Evolutionary conservation across 179 eudicot genomes (phyloP), one percentile per base, ranked within the genome.

Genomic region (Spergularia azorica): DNA sequence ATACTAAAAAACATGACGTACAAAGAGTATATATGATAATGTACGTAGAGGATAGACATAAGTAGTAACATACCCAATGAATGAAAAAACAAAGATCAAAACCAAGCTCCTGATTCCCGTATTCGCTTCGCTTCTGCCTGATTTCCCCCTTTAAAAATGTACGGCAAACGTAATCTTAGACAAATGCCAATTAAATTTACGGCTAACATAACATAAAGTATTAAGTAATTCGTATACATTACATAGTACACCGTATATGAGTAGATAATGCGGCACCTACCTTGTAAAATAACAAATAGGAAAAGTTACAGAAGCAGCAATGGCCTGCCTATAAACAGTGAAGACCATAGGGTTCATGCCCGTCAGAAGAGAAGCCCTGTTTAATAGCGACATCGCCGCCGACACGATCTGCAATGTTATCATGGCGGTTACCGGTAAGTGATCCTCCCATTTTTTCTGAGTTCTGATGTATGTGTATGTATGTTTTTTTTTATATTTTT

Each of bases 271-370:
- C 32, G 32, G 32, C 32, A 87, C 85, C 87, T 86, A n/a, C n/a
- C n/a, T n/a, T 32, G 79, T 15, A 75, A 89, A 75, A 72, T 66
- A 81, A 74, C 90, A 91, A 58, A 86, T 61, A 20, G 96, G 96
- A 62, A 84, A 77, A 39, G 90, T 85, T 63, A 88, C 80, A 73
- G 80, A 58, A 70, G 88, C 82, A 5, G 93, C 93, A 13, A 77
- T 72, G 69, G 83, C 79, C 79, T 89, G 93, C 66, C 96, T 82
- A 60, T 91, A 91, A 43, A 88, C 78, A 51, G 88, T 89, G 79
- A 91, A 89, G 2, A 91, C 88, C 58, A 82, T 77, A 2, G 93
- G 85, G 39, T 84, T 83, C 76, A 87, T 63, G 17, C 85, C 93
- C 32, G 87, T 73, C 39, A 86, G 63, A 6, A 89, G 81, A 20